A percentile compares a stretch with the other conserved stretches of the same genome.
Evolutionary conservation across 257 asterid genomes (phyloP).

Genomic region (Ilex aquifolium): DNA sequence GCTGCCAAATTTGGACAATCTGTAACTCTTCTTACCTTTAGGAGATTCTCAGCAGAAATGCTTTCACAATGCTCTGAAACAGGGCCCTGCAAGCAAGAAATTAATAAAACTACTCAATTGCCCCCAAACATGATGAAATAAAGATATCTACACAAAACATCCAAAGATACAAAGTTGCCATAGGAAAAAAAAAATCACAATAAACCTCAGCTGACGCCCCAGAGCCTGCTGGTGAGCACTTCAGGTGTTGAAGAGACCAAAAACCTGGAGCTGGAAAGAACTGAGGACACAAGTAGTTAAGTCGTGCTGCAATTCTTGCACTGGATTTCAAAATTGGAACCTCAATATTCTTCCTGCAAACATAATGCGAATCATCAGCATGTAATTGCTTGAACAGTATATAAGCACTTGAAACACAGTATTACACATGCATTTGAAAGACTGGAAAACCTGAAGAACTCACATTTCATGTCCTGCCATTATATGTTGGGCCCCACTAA

Average conservation of each 20-base stretch:
- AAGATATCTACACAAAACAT: not conserved
- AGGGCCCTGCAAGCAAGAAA: slow-evolving; percentile 41
- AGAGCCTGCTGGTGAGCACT: slow-evolving; percentile 20
- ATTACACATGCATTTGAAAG: not conserved
- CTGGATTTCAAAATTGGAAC: slow-evolving; percentile 83
- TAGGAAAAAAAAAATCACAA: not conserved
- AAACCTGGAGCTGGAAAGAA: slow-evolving; percentile 93
- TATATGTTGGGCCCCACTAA: slow-evolving; percentile 84
- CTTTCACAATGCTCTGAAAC: slow-evolving; percentile 26
- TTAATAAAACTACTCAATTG: slow-evolving; percentile 13
- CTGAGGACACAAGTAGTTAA: slow-evolving; percentile 82
- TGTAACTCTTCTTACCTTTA: slow-evolving; percentile 49
- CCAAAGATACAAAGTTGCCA: not conserved
- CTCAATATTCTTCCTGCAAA: slow-evolving; percentile 74
- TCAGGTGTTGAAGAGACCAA: slow-evolving; percentile 50
- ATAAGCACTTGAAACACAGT: slow-evolving; percentile 7
- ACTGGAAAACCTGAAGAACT: not conserved
- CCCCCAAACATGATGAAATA: slow-evolving; percentile 1
- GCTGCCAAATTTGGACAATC: too few species aligned
- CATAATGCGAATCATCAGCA: slow-evolving; percentile 16
- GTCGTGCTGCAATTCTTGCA: slow-evolving; percentile 77
- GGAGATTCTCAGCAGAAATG: slow-evolving; percentile 88
- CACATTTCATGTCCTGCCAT: slow-evolving; percentile 83
- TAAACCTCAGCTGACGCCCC: slow-evolving; percentile 35
- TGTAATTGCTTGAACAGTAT: slow-evolving; percentile 9